Evolutionary conservation across 306 rosid species (phyloP), one percentile per base, ranked within the genome.

Genomic region (Comarum palustre): DNA sequence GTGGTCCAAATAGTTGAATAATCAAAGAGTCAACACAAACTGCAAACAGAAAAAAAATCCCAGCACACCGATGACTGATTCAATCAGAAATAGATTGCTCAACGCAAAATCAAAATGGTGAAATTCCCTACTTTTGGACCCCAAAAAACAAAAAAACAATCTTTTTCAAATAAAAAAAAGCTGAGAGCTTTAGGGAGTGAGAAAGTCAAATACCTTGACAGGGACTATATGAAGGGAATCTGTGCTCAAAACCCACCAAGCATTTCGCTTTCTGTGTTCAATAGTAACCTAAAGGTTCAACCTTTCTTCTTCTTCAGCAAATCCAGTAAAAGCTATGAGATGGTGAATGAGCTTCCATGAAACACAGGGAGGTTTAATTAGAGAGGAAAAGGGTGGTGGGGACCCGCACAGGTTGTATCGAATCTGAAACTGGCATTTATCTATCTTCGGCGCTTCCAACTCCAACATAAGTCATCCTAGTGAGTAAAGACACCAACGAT

Each of bases 171-270:
- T 8, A 2, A 5, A 50, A 50, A 4, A 8, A 54, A 52, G 46
- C 1, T 61, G 66, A 67, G 52, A 67, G 57, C 72, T 67, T 67
- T 70, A 77, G 77, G 54, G 75, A 73, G 75, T 41, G 90, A 77
- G 82, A 83, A 82, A 73, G 84, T 42, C 78, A 86, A 72, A 79
- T 85, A 81, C 88, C 92, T 77, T 80, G 82, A 84, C 71, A 83
- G 81, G 82, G 83, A 85, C 86, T 81, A 41, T 75, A 82, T 72
- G 82, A 88, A 77, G 82, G 76, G 86, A 88, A 84, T 69, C 87
- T 69, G 80, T 74, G 77, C 80, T 79, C 81, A 68, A 80, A 80
- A 84, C 75, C 76, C 50, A 80, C 76, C 86, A 78, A 81, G 87
- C 71, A 76, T 45, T 73, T 34, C 36, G 71, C 77, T 83, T 87